phyloP scores from a whole-genome alignment of 306 rosid species.

The Vigna radiata region DNA sequence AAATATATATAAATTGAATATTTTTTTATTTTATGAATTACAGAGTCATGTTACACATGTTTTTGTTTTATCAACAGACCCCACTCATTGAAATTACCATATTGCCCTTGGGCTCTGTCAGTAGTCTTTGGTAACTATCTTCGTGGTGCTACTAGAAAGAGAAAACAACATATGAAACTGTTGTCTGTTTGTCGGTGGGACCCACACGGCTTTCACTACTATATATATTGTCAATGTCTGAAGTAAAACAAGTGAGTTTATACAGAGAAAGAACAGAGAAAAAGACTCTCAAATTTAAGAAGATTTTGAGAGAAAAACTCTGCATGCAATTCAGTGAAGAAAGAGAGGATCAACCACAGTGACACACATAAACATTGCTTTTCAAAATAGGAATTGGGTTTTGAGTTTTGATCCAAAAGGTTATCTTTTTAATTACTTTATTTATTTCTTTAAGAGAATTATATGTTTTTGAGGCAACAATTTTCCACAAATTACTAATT shows the following conservation, averaged over 20 bases:
- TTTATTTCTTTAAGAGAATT: no score
- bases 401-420: slow-evolving; percentile 28
- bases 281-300: not conserved
- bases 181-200: slow-evolving; percentile 47
- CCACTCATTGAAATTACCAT: not conserved
- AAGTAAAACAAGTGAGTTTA: not conserved
- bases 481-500: slow-evolving; percentile 38
- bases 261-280: slow-evolving; percentile 29
- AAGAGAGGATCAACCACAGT: not conserved
- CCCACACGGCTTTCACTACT: slow-evolving; percentile 31
- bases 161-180: slow-evolving; percentile 46
- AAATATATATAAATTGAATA: slow-evolving; percentile 30
- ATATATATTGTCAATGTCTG: slow-evolving; percentile 25
- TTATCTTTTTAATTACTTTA: no score
- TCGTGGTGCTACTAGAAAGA: not conserved
- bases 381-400: slow-evolving; percentile 4
- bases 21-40: slow-evolving; percentile 1
- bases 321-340: slow-evolving; percentile 33
- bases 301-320: slow-evolving; percentile 25
- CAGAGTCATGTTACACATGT: not conserved
- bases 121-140: no score
- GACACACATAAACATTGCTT: not conserved
- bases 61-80: not conserved
- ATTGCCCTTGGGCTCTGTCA: no score
- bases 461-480: not conserved